Evolutionary conservation across 2,329 filamentous ascomycete genomes (phyloP).

Genomic region (Fusarium hainanense): DNA sequence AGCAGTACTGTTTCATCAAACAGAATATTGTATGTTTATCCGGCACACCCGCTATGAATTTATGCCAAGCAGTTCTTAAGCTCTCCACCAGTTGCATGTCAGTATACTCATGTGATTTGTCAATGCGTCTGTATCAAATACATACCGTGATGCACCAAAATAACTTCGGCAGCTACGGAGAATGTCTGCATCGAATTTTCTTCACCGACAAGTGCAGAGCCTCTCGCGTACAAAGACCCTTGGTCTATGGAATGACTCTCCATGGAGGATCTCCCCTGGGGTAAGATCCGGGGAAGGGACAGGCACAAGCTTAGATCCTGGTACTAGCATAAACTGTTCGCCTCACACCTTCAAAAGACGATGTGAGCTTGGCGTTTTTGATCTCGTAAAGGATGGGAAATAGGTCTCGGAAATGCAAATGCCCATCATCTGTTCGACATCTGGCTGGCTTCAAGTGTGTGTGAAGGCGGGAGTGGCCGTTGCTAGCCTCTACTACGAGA

Average conservation of each 20-base stretch:
- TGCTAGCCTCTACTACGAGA: slow-evolving; percentile 11
- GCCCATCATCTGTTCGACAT: not conserved
- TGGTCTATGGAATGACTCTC: not conserved
- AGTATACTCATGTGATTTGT: not conserved
- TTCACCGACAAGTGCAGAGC: not conserved
- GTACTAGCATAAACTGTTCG: not conserved
- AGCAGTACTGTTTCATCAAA: not conserved
- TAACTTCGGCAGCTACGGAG: not conserved
- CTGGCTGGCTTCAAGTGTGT: not conserved
- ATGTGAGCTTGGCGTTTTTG: not conserved
- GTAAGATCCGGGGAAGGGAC: slow-evolving; percentile 9
- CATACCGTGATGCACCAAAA: not conserved
- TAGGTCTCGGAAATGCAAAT: not conserved
- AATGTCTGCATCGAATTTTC: not conserved
- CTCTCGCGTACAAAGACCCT: not conserved
- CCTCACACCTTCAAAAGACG: not conserved
- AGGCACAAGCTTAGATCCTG: not conserved
- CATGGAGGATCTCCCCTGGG: not conserved
- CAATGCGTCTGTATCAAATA: not conserved
- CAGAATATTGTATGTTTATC: not conserved
- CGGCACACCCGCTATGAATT: not conserved
- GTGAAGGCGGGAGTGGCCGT: slow-evolving; percentile 33
- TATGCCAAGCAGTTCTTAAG: not conserved
- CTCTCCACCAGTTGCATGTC: not conserved
- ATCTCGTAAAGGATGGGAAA: slow-evolving; percentile 21